Evolutionary conservation across 306 rosid species (phyloP).

Genomic region (Cercis canadensis): DNA sequence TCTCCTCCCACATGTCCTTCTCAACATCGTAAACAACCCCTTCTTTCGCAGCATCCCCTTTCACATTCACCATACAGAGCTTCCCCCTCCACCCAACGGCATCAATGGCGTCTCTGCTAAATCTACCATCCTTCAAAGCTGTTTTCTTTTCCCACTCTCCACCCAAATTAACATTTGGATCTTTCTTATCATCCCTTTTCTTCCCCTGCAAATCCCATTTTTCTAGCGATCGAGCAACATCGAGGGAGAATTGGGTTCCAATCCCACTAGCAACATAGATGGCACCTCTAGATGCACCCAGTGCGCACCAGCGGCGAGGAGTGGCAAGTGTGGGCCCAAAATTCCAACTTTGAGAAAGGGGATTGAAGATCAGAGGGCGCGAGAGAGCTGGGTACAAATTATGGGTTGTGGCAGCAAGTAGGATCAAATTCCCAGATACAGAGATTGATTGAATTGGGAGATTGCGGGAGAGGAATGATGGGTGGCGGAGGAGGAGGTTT

Average conservation of each 20-base stretch:
- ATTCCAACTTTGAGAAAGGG: slow-evolving; percentile 47
- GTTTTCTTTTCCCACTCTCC: slow-evolving; percentile 59
- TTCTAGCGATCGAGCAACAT: slow-evolving; percentile 59
- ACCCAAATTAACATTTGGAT: background rate
- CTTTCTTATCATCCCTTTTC: no score
- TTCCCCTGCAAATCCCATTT: slow-evolving; percentile 47
- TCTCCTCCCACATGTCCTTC: slow-evolving; percentile 63
- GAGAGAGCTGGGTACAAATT: slow-evolving; percentile 68
- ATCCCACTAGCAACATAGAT: slow-evolving; percentile 81
- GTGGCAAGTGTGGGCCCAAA: slow-evolving; percentile 54
- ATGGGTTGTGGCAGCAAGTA: slow-evolving; percentile 76
- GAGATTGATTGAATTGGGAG: slow-evolving; percentile 73
- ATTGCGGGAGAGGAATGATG: slow-evolving; percentile 79
- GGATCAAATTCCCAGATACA: slow-evolving; percentile 53
- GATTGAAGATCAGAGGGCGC: slow-evolving; percentile 67
- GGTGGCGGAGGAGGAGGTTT: slow-evolving; percentile 70
- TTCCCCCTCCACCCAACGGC: slow-evolving; percentile 87
- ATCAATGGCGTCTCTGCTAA: slow-evolving; percentile 82
- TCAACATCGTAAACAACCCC: slow-evolving; percentile 65
- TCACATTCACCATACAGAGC: slow-evolving; percentile 80
- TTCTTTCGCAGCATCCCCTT: slow-evolving; percentile 64
- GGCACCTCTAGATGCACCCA: slow-evolving; percentile 40
- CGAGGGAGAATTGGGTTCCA: slow-evolving; percentile 64
- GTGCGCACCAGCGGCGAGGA: slow-evolving; percentile 88
- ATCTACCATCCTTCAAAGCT: slow-evolving; percentile 56